Evolutionary conservation across 306 rosid genomes (phyloP).

Genomic region (Dicorynia guianensis): DNA sequence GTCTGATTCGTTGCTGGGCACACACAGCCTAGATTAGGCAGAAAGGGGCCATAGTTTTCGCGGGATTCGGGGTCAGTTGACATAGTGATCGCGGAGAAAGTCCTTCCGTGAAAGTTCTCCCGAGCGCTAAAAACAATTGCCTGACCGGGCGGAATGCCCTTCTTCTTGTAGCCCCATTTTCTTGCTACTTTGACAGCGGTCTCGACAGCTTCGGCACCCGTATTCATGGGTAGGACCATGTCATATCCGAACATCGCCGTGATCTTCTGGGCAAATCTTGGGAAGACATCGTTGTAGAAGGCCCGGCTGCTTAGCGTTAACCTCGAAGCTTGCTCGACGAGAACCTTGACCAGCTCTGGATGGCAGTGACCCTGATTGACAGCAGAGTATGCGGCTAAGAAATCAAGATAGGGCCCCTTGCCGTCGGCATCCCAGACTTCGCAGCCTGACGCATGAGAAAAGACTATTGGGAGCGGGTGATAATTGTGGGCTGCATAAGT

Average conservation of each 20-base stretch:
- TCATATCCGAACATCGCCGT: constrained; percentile 86
- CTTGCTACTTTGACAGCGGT: constrained; percentile 93
- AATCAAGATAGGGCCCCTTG: constrained; percentile 95
- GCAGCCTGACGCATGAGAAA: too few relatives aligned
- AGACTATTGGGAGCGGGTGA: too few relatives aligned
- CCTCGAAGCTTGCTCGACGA: constrained; percentile 78
- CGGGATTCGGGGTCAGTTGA: too few relatives aligned
- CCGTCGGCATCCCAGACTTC: too few relatives aligned
- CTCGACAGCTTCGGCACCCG: constrained; percentile 99
- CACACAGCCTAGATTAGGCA: too few relatives aligned
- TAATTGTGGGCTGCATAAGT: too few relatives aligned
- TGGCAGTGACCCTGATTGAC: constrained; percentile 99
- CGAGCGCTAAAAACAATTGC: too few relatives aligned
- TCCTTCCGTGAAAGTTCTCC: too few relatives aligned
- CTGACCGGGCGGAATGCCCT: constrained; percentile 89
- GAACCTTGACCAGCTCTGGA: constrained; percentile 83
- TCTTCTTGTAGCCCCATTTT: constrained; percentile 96
- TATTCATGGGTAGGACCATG: constrained; percentile 98
- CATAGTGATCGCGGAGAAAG: too few relatives aligned
- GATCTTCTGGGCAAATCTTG: constrained; percentile 72
- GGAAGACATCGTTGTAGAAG: constrained; percentile 91
- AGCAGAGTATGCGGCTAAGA: constrained; percentile 92
- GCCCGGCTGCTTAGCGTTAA: constrained; percentile 97
- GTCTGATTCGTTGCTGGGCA: too few relatives aligned
- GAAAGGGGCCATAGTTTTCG: too few relatives aligned